Base-by-base conservation (phyloP, 2,329 filamentous ascomycete genomes). In the Fulvia fulva region DNA sequence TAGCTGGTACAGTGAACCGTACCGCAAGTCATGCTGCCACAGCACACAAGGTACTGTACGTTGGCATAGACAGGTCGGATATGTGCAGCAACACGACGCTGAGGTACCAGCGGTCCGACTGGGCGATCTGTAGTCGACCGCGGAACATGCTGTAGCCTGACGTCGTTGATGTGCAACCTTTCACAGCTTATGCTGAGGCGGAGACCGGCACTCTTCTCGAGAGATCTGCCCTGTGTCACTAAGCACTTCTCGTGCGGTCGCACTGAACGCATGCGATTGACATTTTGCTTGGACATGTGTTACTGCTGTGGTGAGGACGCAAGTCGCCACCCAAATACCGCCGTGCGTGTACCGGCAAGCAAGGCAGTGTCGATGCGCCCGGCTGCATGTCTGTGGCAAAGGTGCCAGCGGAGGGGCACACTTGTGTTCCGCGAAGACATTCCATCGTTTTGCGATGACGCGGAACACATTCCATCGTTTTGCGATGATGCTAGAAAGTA, bases 221-320 rank as follows among this genome's bases (percentile, higher is more conserved):
- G 22, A 58, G 47, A 57, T 57, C n/a, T n/a, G 28, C 28, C 11
- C 55, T 16, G 55, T 37, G 28, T 11, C 50, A 47, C 56, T n/a
- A 19, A 45, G 52, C 56, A 45, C 45, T 34, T 51, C 50, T 58
- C 45, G 47, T 26, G 41, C 45, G 14, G 57, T 57, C 12, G 49
- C 54, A 54, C 56, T 43, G 30, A 45, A 59, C 45, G 43, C 55
- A 59, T 59, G 54, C 51, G 25, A 56, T 55, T 30, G 45, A 44
- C 50, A 28, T 47, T 52, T 44, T 50, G 55, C 19, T 25, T 49
- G n/a, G 46, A 32, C 37, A 21, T 21, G 51, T 51, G 34, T 44
- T 30, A 55, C 56, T 21, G 22, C 9, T 22, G 45, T 30, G 51
- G 51, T 30, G 47, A 14, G 32, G 30, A 16, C 28, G 50, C 45